Base-by-base conservation (phyloP, 225 moss, liverwort and hornwort genomes). In the Rhytidiadelphus loreus region DNA sequence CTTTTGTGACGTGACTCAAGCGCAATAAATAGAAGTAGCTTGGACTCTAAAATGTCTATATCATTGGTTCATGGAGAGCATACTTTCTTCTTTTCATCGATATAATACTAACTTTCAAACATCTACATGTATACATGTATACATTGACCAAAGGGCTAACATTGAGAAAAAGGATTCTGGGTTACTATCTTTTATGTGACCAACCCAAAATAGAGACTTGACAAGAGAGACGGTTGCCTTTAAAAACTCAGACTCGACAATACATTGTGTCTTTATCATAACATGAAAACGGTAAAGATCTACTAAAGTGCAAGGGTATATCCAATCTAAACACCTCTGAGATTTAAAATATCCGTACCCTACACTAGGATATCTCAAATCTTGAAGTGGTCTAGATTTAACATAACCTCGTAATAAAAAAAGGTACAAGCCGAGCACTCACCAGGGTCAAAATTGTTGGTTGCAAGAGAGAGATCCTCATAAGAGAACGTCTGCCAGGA, bases 401-500 rank as follows among this genome's bases (percentile, higher is more conserved):
- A 14, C 21, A 55, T 29, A 69, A 55, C 41, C 69, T 83, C 11
- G 44, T 29, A 75, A 14, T 30, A 62, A n/a, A 30, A 19, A n/a
- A 22, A 26, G 17, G n/a, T 57, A 53, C 29, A 24, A 57, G 52
- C 6, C 44, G 35, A 60, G 43, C 17, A 60, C 86, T 81, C 60
- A 97, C 98, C 92, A 83, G 89, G 89, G 77, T 95, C 92, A 60
- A 99, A 99, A 80, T 92, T 87, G 30, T 93, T 93, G 24, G 99
- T 99, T 12, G 99, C 99, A 44, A 93, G 86, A n/a, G 92, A 92
- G 55, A 99, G 86, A 20, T 97, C 96, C 39, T 95, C 94, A 25
- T 93, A 92, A 8, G 96, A 93, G 58, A 97, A 99, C 33, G 96
- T 96, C 86, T 93, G 95, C 99, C 99, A 99, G 30, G 95, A 96